Evolutionary conservation across 2,329 filamentous ascomycete species (phyloP), one percentile per base, ranked within the genome.

Genomic region (Verticillium klebahnii): DNA sequence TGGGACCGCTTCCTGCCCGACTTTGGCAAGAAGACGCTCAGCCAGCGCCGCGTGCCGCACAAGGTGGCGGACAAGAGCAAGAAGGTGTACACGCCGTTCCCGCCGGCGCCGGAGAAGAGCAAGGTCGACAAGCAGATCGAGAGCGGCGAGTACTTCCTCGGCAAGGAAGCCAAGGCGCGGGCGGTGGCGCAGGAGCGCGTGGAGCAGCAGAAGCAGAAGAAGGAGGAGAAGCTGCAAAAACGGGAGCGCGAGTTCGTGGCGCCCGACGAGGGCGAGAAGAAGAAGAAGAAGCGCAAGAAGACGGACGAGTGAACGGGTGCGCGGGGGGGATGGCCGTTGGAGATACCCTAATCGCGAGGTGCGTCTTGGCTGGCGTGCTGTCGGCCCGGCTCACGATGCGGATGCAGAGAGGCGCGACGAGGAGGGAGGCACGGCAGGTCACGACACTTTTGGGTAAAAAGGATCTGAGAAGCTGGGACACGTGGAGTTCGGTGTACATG

Each of bases 41-140:
- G 87, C 79, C 93, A 93, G 80, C 85, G 95, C 67, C 86, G 87
- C 68, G 87, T 89, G 69, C 96, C 95, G 0, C 86, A 86, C 82
- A 92, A 91, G 71, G 88, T 99, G 73, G 92, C 86, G 60, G 93
- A 99, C 82, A 99, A 99, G 85, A 78, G 82, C 73, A 96, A 94
- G 85, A 98, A 97, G 85, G 78, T 83, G 14, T 99, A 97, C 82
- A 99, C 96, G 67, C 94, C 95, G 11, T 99, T 99, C 88, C 95
- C 95, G 57, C 95, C 95, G 7, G 86, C 93, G 54, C 93, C 93
- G 67, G 94, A 99, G 83, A 97, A 97, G 91, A 97, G 93, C 86
- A 99, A 98, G 86, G 86, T 99, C 69, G 95, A 99, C 77, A 79
- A 93, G 77, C 94, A 99, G 84, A 97, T 99, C 80, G 95, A 99